Base-by-base conservation (phyloP, 2,329 filamentous ascomycete species). In the Stromatinia cepivora region DNA sequence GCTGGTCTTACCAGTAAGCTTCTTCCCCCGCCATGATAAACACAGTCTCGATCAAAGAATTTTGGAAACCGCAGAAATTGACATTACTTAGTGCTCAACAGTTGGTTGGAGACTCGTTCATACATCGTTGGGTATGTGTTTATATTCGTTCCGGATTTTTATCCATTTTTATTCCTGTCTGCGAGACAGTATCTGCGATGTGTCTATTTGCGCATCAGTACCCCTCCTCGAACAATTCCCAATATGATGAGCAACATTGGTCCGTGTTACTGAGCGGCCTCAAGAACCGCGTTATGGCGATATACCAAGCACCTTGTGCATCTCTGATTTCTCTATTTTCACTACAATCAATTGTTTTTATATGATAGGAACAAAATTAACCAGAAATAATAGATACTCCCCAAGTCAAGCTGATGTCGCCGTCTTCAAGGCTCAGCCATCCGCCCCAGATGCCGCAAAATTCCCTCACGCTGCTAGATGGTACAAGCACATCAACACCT, bases 401-500 rank as follows among this genome's bases (percentile, higher is more conserved):
- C 90, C 94, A 78, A 92, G 92, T 78, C 95, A 99, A 87, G 95
- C 95, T 84, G 95, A 99, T 86, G 94, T 96, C 79, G 92, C 91
- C 82, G 89, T 89, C 84, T 98, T 92, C 92, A 97, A 98, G 89
- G 92, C 92, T 79, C 82, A 97, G 81, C 89, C 86, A 79, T 83
- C 86, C 77, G 83, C 88, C 71, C 95, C 95, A 77, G 89, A 91
- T 76, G 87, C 91, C 78, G 85, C 86, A 82, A 97, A 97, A 86
- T 97, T 91, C 89, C 93, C 94, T 79, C 87, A 97, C 85, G 93
- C 91, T 79, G 93, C 92, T 80, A 91, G 95, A 83, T 99, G 95
- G 95, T 97, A 97, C 90, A 97, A 96, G 89, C 94, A 99, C 89
- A 92, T 97, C 80, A 88, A 92, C 81, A 91, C 92, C 77, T 97